Conservation (phyloP, 2,329 filamentous ascomycete species). For the Penicillium sp. region DNA sequence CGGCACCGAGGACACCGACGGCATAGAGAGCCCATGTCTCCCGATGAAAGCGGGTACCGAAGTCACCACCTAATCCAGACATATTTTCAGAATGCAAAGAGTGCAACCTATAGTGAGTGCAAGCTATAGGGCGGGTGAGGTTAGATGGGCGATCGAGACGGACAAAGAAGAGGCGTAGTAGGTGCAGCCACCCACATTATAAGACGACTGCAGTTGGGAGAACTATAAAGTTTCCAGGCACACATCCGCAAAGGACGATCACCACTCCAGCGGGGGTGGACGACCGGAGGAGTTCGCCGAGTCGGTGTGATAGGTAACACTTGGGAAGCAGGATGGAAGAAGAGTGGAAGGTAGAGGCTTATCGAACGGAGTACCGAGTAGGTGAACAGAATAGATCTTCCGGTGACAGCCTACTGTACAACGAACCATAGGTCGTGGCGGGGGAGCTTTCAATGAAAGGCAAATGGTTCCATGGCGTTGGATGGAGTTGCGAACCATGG, state of each 20-base stretch:
- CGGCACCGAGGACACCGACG: constrained; percentile 36
- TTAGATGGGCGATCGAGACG: constrained; percentile 3
- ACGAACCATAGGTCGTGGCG: constrained; percentile 10
- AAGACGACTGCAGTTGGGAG: constrained; percentile 1
- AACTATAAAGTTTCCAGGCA: constrained; percentile 13
- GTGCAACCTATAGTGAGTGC: constrained; percentile 7
- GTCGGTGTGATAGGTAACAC: constrained; percentile 10
- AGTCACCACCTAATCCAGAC: constrained; percentile 29
- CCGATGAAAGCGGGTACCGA: constrained; percentile 12
- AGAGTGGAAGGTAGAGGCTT: constrained; percentile 7
- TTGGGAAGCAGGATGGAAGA: constrained; percentile 6
- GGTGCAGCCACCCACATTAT: constrained; percentile 18
- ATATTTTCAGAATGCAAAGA: constrained; percentile 25
- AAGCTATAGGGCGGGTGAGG: constrained; percentile 3
- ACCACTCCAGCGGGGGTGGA: constrained; percentile 3
- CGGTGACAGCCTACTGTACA: constrained; percentile 10
- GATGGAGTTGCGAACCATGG: constrained; percentile 10
- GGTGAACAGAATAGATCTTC: constrained; percentile 5
- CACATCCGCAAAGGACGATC: constrained; percentile 16
- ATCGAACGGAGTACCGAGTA: constrained; percentile 6
- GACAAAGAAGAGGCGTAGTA: not conserved
- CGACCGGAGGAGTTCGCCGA: constrained; percentile 8
- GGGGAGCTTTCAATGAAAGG: not conserved
- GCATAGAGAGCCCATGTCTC: constrained; percentile 43
- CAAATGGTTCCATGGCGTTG: constrained; percentile 9